These are phyloP conservation scores for Kwoniella mangroviensis DNA, from an alignment of 768 basidiomycete species.

Conservation along the genomic window DNA sequence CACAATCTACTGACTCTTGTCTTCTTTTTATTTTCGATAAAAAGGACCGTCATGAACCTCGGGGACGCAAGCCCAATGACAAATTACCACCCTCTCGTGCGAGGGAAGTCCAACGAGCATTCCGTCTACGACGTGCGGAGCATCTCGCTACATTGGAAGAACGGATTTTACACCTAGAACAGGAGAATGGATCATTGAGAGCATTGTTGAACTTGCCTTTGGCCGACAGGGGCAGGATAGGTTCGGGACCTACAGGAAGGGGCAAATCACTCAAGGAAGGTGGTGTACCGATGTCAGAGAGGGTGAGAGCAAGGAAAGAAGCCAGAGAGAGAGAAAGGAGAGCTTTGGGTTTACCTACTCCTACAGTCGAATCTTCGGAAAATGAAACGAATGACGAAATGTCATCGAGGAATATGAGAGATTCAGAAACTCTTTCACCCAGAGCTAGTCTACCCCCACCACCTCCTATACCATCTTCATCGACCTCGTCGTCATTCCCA, in stretches of 20 bases:
- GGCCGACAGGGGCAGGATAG: conserved; percentile 47
- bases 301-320: conserved; percentile 55
- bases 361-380: conserved; percentile 23
- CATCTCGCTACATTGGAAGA: conserved; percentile 58
- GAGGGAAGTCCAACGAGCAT: conserved; percentile 58
- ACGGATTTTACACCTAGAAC: conserved; percentile 55
- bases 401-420: conserved; percentile 15
- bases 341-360: conserved; percentile 35
- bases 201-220: conserved; percentile 43
- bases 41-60: conserved; percentile 54
- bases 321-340: conserved; percentile 46
- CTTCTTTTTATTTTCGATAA: not conserved
- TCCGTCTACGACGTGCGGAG: conserved; percentile 56
- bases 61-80: conserved; percentile 57
- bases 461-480: conserved; percentile 1
- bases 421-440: conserved; percentile 35
- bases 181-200: conserved; percentile 56
- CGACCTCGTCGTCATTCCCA: conserved; percentile 5
- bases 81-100: conserved; percentile 56
- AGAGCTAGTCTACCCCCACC: conserved; percentile 15
- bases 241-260: conserved; percentile 57
- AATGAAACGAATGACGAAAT: conserved; percentile 16
- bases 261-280: conserved; percentile 57
- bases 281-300: conserved; percentile 57
- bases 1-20: not conserved